These are phyloP conservation scores for Polygonum maritimum DNA, from an alignment of 148 eudicot species.

Conservation along the genomic window DNA sequence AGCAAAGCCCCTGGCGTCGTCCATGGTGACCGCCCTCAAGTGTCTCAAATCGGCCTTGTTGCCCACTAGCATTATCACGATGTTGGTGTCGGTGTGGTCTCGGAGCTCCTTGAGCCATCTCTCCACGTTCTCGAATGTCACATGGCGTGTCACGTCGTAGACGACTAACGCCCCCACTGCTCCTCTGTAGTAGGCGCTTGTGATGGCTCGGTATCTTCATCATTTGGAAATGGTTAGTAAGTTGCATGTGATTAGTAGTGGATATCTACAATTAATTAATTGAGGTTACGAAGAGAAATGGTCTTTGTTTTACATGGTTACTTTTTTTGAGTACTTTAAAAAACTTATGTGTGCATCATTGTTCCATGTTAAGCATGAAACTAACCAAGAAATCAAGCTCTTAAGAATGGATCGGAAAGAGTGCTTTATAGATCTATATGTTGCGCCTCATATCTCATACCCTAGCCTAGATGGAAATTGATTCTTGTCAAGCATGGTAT, in stretches of 20 bases:
- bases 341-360: too few species aligned
- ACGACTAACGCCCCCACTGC: conserved; percentile 81
- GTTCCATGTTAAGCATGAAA: too few species aligned
- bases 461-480: too few species aligned
- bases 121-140: conserved; percentile 72
- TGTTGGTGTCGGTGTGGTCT: conserved; percentile 60
- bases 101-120: conserved; percentile 88
- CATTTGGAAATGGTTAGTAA: not conserved
- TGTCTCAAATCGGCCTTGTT: conserved; percentile 89
- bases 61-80: conserved; percentile 78
- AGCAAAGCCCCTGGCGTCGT: conserved; percentile 50
- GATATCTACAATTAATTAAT: not conserved
- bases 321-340: too few species aligned
- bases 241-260: not conserved
- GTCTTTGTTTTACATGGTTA: too few species aligned
- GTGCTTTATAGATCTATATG: too few species aligned
- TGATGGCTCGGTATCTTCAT: conserved; percentile 68
- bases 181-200: conserved; percentile 87
- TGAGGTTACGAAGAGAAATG: too few species aligned
- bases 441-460: too few species aligned
- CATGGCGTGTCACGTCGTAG: conserved; percentile 66
- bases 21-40: conserved; percentile 53
- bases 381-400: too few species aligned
- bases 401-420: too few species aligned
- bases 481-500: too few species aligned